Evolutionary conservation across 2,329 filamentous ascomycete species (phyloP).

Genomic region (Aspergillus sp.): DNA sequence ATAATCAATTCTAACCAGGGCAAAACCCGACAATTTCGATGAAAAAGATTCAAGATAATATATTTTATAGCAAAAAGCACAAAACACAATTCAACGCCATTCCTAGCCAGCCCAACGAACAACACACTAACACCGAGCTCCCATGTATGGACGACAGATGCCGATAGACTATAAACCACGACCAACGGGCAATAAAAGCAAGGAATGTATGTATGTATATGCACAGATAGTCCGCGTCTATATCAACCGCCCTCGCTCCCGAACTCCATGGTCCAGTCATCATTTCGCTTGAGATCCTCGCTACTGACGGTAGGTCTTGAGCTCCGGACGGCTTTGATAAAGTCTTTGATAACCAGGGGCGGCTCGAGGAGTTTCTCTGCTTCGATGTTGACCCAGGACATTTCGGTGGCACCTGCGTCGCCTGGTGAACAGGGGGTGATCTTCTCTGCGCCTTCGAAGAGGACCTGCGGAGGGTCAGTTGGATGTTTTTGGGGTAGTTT

Average conservation of each 20-base stretch:
- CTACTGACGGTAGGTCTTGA: constrained; percentile 82
- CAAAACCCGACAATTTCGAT: no score
- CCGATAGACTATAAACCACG: not conserved
- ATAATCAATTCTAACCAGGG: no score
- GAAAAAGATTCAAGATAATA: no score
- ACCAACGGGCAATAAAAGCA: not conserved
- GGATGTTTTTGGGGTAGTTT: no score
- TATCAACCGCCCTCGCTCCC: constrained; percentile 70
- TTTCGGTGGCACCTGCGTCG: constrained; percentile 74
- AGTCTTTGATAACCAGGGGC: constrained; percentile 78
- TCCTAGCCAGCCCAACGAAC: no score
- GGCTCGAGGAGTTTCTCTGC: constrained; percentile 80
- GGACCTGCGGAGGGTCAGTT: no score
- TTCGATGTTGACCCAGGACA: constrained; percentile 84
- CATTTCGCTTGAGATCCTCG: constrained; percentile 73
- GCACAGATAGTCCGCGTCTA: no score
- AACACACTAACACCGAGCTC: no score
- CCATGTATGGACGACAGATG: no score
- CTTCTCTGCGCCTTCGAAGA: constrained; percentile 52
- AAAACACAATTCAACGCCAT: no score
- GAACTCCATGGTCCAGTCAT: constrained; percentile 94
- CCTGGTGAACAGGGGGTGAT: constrained; percentile 87
- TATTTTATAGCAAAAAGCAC: no score
- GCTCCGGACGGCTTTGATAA: constrained; percentile 80
- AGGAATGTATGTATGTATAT: not conserved